Base-by-base conservation (phyloP, 805 yeast genomes). In the Candida nanaspora region DNA sequence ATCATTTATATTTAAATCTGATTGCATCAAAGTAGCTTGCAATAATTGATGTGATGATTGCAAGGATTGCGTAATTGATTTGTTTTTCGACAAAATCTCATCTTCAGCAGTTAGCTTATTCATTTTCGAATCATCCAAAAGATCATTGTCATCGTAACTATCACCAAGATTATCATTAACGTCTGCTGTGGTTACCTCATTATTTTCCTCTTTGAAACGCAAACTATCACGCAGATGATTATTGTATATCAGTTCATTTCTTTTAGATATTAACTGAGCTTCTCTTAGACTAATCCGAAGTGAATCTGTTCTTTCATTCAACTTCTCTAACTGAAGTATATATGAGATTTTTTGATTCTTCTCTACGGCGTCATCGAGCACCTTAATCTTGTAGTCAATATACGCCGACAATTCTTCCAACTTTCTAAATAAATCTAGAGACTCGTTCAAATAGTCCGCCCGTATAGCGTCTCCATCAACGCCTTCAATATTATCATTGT, bases 1-100 rank as follows among this genome's bases (percentile, higher is more conserved):
- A 5, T 73, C 65, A 34, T 71, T 70, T 6, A 73, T 56, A 45
- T 73, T 73, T 41, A 72, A 57, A 42, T 75, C 80, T 11, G 75
- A 69, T 41, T 76, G 76, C 45, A 76, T 48, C 2, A 74, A 61
- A 0, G 78, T 66, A 21, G 76, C 63, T 34, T 72, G 65, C 61
- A 76, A 58, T 45, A 76, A 52, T 35, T 70, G 70, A 41, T 71
- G 63, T 0, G 79, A 68, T 6, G 66, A 61, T 49, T 74, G 76
- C 25, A 75, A 57, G 19, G 72, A 62, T 20, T 62, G 52, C 1
- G 79, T 72, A 35, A 76, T 69, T 40, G 63, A 58, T 30, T 66
- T 61, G 52, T 76, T 76, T 35, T 71, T 73, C 25, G 62, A 58
- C 20, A 72, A 53, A 6, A 76, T 53, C 46, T 68, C 68, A 19